These are phyloP conservation scores for Limnanthes douglasii DNA, from an alignment of 345 rosid species.

Conservation along the genomic window DNA sequence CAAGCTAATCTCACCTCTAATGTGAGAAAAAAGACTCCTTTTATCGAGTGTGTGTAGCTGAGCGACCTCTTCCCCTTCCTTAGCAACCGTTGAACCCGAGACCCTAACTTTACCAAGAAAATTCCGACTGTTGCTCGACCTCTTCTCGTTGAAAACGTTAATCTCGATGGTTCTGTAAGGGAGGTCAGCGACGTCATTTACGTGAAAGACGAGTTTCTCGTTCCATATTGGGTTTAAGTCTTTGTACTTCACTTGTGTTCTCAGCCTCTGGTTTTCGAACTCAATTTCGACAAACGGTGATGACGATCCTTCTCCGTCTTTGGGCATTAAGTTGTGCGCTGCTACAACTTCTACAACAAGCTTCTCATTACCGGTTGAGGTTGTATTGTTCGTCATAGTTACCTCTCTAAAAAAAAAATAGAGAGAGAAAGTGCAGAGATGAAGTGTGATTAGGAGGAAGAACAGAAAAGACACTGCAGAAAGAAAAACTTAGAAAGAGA, in stretches of 20 bases:
- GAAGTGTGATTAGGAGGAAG: background rate
- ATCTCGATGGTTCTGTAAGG: constrained; percentile 39
- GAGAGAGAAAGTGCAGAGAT: background rate
- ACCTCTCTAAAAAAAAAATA: background rate
- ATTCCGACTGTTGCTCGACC: constrained; percentile 35
- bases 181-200: constrained; percentile 30
- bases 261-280: constrained; percentile 41
- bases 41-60: constrained; percentile 51
- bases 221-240: constrained; percentile 75
- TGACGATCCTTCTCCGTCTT: constrained; percentile 69
- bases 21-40: constrained; percentile 53
- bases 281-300: constrained; percentile 62
- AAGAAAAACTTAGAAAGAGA: background rate
- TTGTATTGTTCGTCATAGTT: constrained; percentile 8
- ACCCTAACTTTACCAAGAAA: constrained; percentile 57
- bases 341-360: constrained; percentile 54
- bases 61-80: constrained; percentile 29
- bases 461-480: background rate
- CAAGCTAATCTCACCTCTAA: constrained; percentile 48
- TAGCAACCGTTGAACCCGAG: constrained; percentile 25
- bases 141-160: constrained; percentile 43
- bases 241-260: constrained; percentile 38
- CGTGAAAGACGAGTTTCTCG: constrained; percentile 47
- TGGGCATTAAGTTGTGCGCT: constrained; percentile 67
- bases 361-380: constrained; percentile 25